Evolutionary conservation across 371 early-diverging fungal species (phyloP), one percentile per base, ranked within the genome.

Genomic region (Mucor indicus): DNA sequence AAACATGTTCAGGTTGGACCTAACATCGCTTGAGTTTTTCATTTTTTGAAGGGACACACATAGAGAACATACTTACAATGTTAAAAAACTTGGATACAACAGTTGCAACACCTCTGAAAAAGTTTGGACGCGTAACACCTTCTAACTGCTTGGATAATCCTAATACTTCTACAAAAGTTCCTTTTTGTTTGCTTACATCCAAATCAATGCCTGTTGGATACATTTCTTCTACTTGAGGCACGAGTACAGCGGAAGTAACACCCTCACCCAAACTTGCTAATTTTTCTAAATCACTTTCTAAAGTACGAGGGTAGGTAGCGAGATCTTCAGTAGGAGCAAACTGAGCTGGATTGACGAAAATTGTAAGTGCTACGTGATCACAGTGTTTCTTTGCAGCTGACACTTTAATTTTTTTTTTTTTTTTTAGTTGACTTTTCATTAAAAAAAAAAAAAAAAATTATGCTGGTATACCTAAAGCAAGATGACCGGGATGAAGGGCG

Each of bases 311-410:
- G 56, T 98, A 98, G 32, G 80, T 77, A 45, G 78, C 86, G 20
- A 96, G 75, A 56, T 98, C 98, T 66, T 98, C 98, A 45, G 85
- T 83, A 0, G 96, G 96, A 1, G 96, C 93, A 61, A 98, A 98
- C 58, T 98, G 98, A 3, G 96, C 89, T 15, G 98, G 98, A 55
- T 98, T 98, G 19, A 98, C 98, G 73, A 96, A 98, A 41, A 98
- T 91, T 37, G 87, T 85, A 20, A 92, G 75, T 0, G 91, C 87
- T 4, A 92, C 90, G 15, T 69, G 55, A 44, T 88, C 85, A 64
- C 85, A 84, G 19, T 77, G 56, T 37, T 64, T 12, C 7, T 75
- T 69, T 1, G 94, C 93, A 9, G 60, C 57, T 22, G 68, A 50
- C 9, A 88, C 89, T 75, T 56, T 39, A 30, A 17, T 35, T 38